Base-by-base conservation (phyloP, 148 eudicot genomes). In the Rhododendron henanense region DNA sequence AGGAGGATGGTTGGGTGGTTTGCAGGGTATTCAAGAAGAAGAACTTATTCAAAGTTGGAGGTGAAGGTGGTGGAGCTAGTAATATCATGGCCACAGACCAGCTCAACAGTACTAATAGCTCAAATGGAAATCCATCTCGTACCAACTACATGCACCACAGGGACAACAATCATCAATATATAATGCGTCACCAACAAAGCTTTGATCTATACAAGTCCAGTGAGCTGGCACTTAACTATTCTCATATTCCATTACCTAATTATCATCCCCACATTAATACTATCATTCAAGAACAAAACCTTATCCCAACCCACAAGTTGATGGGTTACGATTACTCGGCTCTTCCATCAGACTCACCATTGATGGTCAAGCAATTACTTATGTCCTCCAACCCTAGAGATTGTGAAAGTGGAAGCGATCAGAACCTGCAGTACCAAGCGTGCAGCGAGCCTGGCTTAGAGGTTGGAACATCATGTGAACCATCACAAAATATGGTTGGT, bases 1-100 rank as follows among this genome's bases (percentile, higher is more conserved):
- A 96, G 99, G 99, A 96, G 81, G 99, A 96, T 81, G 99, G 99
- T 18, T 96, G 99, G 99, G 99, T 96, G 79, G 90, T 96, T 83
- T 96, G 99, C 77, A 90, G 96, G 88, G 99, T 96, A 23, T 96
- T 95, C 88, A 96, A 92, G 94, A 95, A 96, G 90, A 96, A 95
- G 87, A 96, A 96, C 79, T 86, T 96, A 71, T 96, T 96, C 94
- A 96, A 95, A 78, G 89, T 94, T 53, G 94, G 93, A 39, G 87
- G 87, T 14, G 94, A 85, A 69, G 89, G 84, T 59, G 92, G 89
- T 2, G 84, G 87, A 25, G 88, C 78, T 0, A 85, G 88, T 0
- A 84, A 88, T 50, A 81, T 47, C 45, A 85, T 86, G 47, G 63
- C 67, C 61, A 82, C 88, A 63, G 84, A 92, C 85, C 96, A 93